Evolutionary conservation across 2,329 filamentous ascomycete species (phyloP), one percentile per base, ranked within the genome.

Genomic region (Trichoderma harzianum): DNA sequence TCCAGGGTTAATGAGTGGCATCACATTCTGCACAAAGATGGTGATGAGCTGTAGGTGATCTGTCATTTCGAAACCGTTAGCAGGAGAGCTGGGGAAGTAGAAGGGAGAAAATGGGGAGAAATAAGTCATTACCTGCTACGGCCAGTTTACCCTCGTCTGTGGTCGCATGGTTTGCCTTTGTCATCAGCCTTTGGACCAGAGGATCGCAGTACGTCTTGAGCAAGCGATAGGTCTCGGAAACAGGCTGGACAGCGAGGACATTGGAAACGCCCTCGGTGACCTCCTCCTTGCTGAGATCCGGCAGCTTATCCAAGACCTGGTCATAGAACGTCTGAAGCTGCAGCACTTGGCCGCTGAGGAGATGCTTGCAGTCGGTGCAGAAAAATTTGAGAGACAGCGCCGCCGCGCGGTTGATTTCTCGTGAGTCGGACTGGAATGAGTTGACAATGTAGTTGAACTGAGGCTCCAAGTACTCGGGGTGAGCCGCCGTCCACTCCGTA

Each of bases 381-480:
- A 99, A 95, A 84, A 96, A 99, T 78, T 97, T 97, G 84, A 99
- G 95, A 3, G 96, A 92, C 81, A 98, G 89, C 7, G 96, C 96
- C 21, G 96, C 93, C 24, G 95, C 96, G 74, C 95, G 90, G 51
- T 97, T 89, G 70, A 99, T 95, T 79, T 99, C 97, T 77, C 92
- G 93, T 0, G 95, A 97, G 55, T 91, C 89, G 72, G 95, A 93
- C 75, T 93, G 89, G 83, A 99, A 99, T 0, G 95, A 96, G 5
- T 91, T 92, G 75, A 97, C 95, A 78, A 99, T 97, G 82, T 97
- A 99, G 78, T 94, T 94, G 79, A 99, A 93, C 81, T 99, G 96
- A 10, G 93, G 88, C 81, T 97, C 93, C 10, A 99, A 86, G 60
- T 95, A 97, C 72, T 98, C 94, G 0, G 95, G 93, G 78, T 99